Evolutionary conservation across 768 basidiomycete species (phyloP).

Genomic region (Ramaria rubella): DNA sequence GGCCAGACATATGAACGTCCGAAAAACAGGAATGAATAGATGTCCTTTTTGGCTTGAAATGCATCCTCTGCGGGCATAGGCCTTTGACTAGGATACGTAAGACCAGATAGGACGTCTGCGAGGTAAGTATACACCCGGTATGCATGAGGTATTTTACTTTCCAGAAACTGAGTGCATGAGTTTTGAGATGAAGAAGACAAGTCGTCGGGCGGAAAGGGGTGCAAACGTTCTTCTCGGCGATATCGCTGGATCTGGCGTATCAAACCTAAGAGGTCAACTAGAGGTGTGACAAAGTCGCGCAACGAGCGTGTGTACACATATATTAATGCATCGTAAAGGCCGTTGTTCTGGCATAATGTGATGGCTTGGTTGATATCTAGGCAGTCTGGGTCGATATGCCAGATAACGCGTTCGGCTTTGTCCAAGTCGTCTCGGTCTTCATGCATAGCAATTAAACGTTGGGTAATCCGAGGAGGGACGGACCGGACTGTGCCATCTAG

Average conservation of each 20-base stretch:
- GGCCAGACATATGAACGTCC: slow-evolving; percentile 80
- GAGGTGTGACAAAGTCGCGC: slow-evolving; percentile 80
- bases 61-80: slow-evolving; percentile 61
- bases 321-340: slow-evolving; percentile 88
- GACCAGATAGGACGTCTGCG: slow-evolving; percentile 69
- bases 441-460: slow-evolving; percentile 73
- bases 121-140: slow-evolving; percentile 93
- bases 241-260: slow-evolving; percentile 61
- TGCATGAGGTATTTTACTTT: slow-evolving; percentile 60
- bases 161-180: slow-evolving; percentile 32
- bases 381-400: slow-evolving; percentile 89
- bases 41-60: slow-evolving; percentile 56
- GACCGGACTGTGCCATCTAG: slow-evolving; percentile 63
- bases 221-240: slow-evolving; percentile 26
- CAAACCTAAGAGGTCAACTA: slow-evolving; percentile 77
- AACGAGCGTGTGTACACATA: slow-evolving; percentile 90
- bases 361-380: slow-evolving; percentile 94
- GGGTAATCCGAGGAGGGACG: slow-evolving; percentile 84
- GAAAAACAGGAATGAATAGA: slow-evolving; percentile 82
- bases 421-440: slow-evolving; percentile 65
- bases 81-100: slow-evolving; percentile 81
- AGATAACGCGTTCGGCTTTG: slow-evolving; percentile 82
- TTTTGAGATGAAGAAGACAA: not conserved
- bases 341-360: slow-evolving; percentile 71
- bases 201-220: slow-evolving; percentile 12